Base-by-base conservation (phyloP, 257 asterid genomes). In the Scutellaria galericulata region DNA sequence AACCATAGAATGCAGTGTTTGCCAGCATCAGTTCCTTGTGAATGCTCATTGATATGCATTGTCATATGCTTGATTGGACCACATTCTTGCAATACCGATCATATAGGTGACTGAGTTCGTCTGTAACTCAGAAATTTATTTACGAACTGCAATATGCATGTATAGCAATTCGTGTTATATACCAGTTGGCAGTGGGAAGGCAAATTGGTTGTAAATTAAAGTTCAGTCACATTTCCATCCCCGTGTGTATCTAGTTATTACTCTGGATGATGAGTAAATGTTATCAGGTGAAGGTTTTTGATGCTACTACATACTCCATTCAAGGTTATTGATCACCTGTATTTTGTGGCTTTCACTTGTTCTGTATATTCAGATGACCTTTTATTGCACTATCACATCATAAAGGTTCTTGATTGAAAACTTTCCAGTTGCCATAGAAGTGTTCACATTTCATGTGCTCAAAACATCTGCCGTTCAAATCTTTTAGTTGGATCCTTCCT, bases 21-120 rank as follows among this genome's bases (percentile, higher is more conserved):
- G 98, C 88, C 96, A 92, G 79, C 96, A 92, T 44, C 88, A 92
- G 1, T 92, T 92, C 88, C 92, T 85, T 51, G 91, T 90, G 15
- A 73, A 80, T 73, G 91, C 89, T 72, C 82, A 85, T 64, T 88
- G 87, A 85, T 54, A 20, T 66, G 20, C n/a, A n/a, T 8, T 35
- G 35, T n/a, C 15, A 13, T 1, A 12, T 10, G 20, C 63, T 31
- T 14, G 48, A 9, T 22, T 45, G 53, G 45, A 22, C 66, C 57
- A 48, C 65, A 48, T 47, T 48, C 61, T 24, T 59, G 56, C 54
- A 55, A 59, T 41, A 9, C 55, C 60, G 7, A 14, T 14, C 9
- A 0, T 51, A 31, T 46, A 41, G 50, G 45, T 18, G 20, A 18
- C 66, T 46, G 44, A 24, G 50, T 72, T 56, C 47, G 64, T 53